phyloP scores from a whole-genome alignment of 202 grass and related monocot genomes.

The Setaria viridis region DNA sequence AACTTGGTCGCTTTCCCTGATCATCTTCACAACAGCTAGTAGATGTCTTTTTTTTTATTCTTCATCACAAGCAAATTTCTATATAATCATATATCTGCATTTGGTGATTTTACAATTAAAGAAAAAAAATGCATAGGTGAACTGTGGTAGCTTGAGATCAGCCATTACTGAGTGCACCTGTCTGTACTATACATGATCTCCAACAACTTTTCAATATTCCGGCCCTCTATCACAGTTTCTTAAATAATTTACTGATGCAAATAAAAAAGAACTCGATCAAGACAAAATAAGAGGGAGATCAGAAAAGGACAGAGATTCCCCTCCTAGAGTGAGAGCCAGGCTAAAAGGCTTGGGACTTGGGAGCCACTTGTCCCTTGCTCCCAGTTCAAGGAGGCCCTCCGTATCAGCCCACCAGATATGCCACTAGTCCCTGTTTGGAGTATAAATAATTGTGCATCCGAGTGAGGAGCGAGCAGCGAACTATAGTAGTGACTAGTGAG shows the following conservation, averaged over 20 bases:
- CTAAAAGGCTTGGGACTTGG: conserved; percentile 47
- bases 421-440: conserved; percentile 36
- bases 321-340: conserved; percentile 32
- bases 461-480: background rate
- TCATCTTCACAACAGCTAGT: no score
- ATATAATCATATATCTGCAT: no score
- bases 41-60: no score
- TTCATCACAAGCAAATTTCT: background rate
- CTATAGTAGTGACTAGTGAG: background rate
- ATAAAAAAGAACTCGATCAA: conserved; percentile 3
- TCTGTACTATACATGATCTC: no score
- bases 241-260: background rate
- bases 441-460: conserved; percentile 30
- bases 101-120: no score
- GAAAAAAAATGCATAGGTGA: no score
- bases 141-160: no score
- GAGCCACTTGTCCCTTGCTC: conserved; percentile 48
- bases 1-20: no score
- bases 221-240: background rate
- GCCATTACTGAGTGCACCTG: no score
- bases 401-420: conserved; percentile 45
- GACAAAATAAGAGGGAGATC: conserved; percentile 9
- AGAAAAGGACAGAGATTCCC: conserved; percentile 47
- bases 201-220: background rate
- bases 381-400: conserved; percentile 44